A percentile compares a stretch with the other conserved stretches of the same genome.
phyloP scores from a whole-genome alignment of 192 early-diverging fungal species.

The Coemansia sp. region DNA sequence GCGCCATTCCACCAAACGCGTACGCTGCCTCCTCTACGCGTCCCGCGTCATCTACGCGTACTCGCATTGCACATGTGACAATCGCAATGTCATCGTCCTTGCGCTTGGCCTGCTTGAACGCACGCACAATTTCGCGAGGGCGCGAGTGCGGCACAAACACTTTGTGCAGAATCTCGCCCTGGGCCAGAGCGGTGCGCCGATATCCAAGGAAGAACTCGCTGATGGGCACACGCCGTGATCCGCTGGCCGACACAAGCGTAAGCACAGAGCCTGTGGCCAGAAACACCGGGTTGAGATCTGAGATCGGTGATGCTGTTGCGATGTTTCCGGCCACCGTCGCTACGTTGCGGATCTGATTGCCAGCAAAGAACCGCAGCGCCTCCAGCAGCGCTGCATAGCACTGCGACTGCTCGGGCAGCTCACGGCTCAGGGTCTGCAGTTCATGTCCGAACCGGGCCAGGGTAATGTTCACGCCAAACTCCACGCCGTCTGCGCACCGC shows the following conservation, averaged over 20 bases:
- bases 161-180: constrained; percentile 65
- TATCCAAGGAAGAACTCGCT: constrained; percentile 81
- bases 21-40: constrained; percentile 61
- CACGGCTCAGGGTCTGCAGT: constrained; percentile 13
- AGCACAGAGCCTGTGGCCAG: constrained; percentile 64
- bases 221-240: constrained; percentile 58
- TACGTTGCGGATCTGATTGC: constrained; percentile 83
- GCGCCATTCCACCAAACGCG: constrained; percentile 80
- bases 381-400: constrained; percentile 67
- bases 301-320: constrained; percentile 84
- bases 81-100: constrained; percentile 89
- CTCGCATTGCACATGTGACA: constrained; percentile 71
- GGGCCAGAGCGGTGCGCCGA: constrained; percentile 68
- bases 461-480: constrained; percentile 69
- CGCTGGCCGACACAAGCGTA: constrained; percentile 40
- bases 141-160: constrained; percentile 67
- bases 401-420: constrained; percentile 50
- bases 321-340: constrained; percentile 85
- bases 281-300: constrained; percentile 84
- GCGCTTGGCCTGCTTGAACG: constrained; percentile 87
- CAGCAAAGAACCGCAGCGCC: constrained; percentile 79
- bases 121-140: constrained; percentile 61
- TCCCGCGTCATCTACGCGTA: constrained; percentile 55
- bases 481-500: constrained; percentile 35
- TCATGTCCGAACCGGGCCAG: constrained; percentile 57